Evolutionary conservation across 805 yeast species (phyloP).

Genomic region (Debaryomyces prosopidis): DNA sequence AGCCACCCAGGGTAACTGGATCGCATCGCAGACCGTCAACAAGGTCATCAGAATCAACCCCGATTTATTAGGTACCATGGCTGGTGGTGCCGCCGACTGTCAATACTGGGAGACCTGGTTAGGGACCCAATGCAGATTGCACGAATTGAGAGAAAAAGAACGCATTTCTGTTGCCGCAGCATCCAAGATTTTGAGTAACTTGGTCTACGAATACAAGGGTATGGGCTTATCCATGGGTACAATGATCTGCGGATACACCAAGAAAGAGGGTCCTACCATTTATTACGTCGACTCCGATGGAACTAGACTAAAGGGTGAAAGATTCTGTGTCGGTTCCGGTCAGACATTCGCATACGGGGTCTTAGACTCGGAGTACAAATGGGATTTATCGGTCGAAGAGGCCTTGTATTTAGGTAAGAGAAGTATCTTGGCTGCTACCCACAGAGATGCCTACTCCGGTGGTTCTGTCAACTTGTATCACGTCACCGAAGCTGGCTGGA

Average conservation of each 20-base stretch:
- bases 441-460: constrained; percentile 97
- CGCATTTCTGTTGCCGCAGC: constrained; percentile 97
- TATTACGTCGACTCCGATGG: constrained; percentile 98
- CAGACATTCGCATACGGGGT: constrained; percentile 99
- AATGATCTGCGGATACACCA: constrained; percentile 96
- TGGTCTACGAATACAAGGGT: constrained; percentile 93
- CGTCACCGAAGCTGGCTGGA: constrained; percentile 93
- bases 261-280: constrained; percentile 92
- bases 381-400: constrained; percentile 92
- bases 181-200: constrained; percentile 85
- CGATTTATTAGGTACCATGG: constrained; percentile 93
- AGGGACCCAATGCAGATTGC: constrained; percentile 93
- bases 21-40: constrained; percentile 96
- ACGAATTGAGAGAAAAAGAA: constrained; percentile 91
- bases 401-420: constrained; percentile 94
- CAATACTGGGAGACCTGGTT: constrained; percentile 99
- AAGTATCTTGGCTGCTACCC: constrained; percentile 95
- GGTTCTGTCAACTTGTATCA: constrained; percentile 93
- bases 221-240: constrained; percentile 99
- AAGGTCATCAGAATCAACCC: constrained; percentile 97
- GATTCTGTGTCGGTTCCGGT: constrained; percentile 98
- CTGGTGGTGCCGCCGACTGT: constrained; percentile 99
- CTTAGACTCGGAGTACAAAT: constrained; percentile 83
- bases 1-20: constrained; percentile 98
- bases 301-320: constrained; percentile 88